Evolutionary conservation across 768 basidiomycete species (phyloP).

Genomic region (Hypholoma sublateritium): DNA sequence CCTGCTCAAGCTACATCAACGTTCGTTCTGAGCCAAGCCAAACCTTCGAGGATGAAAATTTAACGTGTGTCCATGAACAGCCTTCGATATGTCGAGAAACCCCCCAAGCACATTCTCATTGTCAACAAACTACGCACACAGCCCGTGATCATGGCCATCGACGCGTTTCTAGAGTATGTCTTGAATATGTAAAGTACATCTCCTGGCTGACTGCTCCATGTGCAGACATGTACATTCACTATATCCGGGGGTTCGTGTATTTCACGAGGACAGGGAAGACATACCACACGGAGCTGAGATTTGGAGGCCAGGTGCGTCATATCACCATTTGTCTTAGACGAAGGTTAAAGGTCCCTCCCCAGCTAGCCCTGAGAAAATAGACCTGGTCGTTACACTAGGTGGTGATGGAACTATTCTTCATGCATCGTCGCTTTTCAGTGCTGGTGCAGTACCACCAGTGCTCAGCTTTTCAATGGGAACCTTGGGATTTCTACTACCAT

Average conservation of each 20-base stretch:
- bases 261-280: conserved; percentile 65
- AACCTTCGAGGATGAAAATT: conserved; percentile 9
- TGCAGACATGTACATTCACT: conserved; percentile 54
- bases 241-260: conserved; percentile 63
- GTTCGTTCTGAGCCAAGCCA: conserved; percentile 24
- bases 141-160: conserved; percentile 74
- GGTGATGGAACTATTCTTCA: conserved; percentile 96
- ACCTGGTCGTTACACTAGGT: conserved; percentile 87
- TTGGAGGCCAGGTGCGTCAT: conserved; percentile 59
- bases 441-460: conserved; percentile 90
- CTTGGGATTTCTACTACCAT: conserved; percentile 89
- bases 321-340: background rate
- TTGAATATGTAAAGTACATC: conserved; percentile 2
- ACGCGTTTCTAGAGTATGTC: conserved; percentile 68
- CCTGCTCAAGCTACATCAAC: conserved; percentile 24
- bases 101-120: conserved; percentile 67
- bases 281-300: conserved; percentile 63
- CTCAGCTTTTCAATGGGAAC: conserved; percentile 93
- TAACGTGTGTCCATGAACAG: conserved; percentile 38
- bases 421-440: conserved; percentile 86
- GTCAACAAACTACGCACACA: conserved; percentile 82
- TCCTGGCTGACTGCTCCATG: conserved; percentile 1
- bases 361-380: conserved; percentile 61
- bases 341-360: conserved; percentile 26
- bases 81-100: conserved; percentile 29